phyloP scores from a whole-genome alignment of 2,329 filamentous ascomycete genomes.

The Fusarium sp. region DNA sequence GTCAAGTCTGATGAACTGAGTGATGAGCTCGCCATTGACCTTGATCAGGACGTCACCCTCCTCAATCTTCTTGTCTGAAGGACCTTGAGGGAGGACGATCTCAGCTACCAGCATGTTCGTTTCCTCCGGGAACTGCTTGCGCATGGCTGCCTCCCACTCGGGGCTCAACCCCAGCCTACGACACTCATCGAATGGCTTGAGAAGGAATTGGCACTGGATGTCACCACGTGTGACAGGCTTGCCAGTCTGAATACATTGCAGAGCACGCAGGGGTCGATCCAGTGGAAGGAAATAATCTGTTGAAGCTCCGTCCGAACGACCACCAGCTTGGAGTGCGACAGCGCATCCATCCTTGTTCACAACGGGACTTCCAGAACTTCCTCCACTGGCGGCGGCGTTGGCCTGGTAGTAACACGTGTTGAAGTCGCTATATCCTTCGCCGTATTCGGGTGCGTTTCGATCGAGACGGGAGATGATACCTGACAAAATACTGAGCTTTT shows the following conservation, averaged over 20 bases:
- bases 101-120: constrained; percentile 98
- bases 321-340: constrained; percentile 92
- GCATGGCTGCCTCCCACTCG: constrained; percentile 86
- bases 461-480: constrained; percentile 97
- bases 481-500: constrained; percentile 97
- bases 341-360: constrained; percentile 95
- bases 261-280: constrained; percentile 86
- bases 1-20: constrained; percentile 91
- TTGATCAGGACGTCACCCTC: constrained; percentile 95
- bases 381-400: constrained; percentile 94
- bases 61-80: constrained; percentile 85
- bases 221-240: constrained; percentile 86
- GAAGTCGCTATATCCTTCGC: constrained; percentile 98
- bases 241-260: constrained; percentile 84
- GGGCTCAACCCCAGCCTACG: constrained; percentile 85
- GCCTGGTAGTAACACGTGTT: constrained; percentile 97
- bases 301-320: constrained; percentile 91
- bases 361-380: constrained; percentile 97
- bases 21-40: constrained; percentile 92
- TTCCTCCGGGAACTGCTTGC: constrained; percentile 87
- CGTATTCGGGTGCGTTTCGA: constrained; percentile 96
- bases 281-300: constrained; percentile 98
- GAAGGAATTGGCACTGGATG: constrained; percentile 97
- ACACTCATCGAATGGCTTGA: constrained; percentile 98
- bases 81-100: constrained; percentile 91